Conservation (phyloP, 345 rosid genomes). For the rapeseed (Brassica napus) region DNA sequence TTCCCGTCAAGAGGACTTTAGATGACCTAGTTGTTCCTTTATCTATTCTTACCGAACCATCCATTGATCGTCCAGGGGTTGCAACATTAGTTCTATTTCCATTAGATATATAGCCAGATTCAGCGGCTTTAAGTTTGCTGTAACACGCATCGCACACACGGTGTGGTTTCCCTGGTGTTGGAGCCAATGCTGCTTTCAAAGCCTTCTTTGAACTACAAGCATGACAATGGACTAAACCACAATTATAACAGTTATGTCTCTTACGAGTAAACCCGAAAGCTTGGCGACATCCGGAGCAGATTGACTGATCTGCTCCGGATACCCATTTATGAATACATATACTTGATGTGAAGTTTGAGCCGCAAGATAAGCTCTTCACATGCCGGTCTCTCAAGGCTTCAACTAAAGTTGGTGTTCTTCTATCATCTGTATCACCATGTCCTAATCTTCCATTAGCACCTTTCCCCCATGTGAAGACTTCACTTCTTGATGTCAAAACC, state of each 20-base stretch:
- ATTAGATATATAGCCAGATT: constrained; percentile 48
- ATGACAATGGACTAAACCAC: constrained; percentile 95
- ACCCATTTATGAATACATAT: constrained; percentile 98
- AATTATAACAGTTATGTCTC: constrained; percentile 90
- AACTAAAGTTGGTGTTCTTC: constrained; percentile 68
- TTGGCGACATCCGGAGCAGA: constrained; percentile 90
- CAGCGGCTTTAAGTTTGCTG: constrained; percentile 78
- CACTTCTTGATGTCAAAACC: constrained; percentile 87
- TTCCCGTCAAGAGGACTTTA: constrained; percentile 55
- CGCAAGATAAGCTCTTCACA: constrained; percentile 89
- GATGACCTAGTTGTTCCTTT: constrained; percentile 52
- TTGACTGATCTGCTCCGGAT: constrained; percentile 88
- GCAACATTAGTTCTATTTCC: constrained; percentile 42
- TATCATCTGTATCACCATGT: constrained; percentile 85
- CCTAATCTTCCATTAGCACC: constrained; percentile 93
- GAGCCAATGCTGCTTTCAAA: constrained; percentile 91
- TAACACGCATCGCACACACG: constrained; percentile 95
- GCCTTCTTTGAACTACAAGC: constrained; percentile 97
- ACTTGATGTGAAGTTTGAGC: constrained; percentile 88
- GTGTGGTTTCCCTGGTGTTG: constrained; percentile 96
- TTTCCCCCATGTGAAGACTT: constrained; percentile 95
- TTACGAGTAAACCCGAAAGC: constrained; percentile 94
- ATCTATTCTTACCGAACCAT: constrained; percentile 56
- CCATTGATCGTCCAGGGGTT: constrained; percentile 52
- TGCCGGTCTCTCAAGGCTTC: constrained; percentile 83